Base-by-base conservation (phyloP, 768 basidiomycete genomes). In the Sporobolomyces roseus region DNA sequence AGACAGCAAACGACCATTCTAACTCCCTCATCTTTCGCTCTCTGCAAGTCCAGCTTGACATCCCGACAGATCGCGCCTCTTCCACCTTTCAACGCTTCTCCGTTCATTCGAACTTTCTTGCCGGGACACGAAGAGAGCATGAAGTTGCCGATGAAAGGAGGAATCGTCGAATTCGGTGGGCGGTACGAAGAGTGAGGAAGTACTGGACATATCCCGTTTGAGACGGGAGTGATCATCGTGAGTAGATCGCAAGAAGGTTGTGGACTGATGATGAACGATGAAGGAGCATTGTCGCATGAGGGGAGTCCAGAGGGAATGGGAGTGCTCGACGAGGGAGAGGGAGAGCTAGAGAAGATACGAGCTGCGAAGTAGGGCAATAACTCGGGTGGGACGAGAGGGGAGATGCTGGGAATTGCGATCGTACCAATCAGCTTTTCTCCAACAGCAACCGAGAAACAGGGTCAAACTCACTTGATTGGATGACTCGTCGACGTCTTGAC, bases 71-170 rank as follows among this genome's bases (percentile, higher is more conserved):
- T 88, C 3, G 87, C 86, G 51, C 84, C 84, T 19, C 93, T 83
- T 5, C 93, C 91, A 75, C 85, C 35, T 38, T 30, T 27, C 51
- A 25, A 33, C n/a, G 59, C 55, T 45, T 32, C 60, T 43, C 73
- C 75, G 36, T 66, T 70, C 73, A 82, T 74, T 32, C 81, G 74
- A 17, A 82, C 87, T 83, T 96, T 92, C 79, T 98, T 98, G 6
- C 93, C 93, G 3, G 93, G 93, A 80, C 94, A 97, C 9, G 90
- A 92, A 9, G 89, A 91, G 36, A 97, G 78, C 58, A 88, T 83
- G 27, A 98, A 80, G 78, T 98, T 97, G n/a, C 93, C 93, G 13
- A 94, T 79, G 17, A 75, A 75, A 5, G 45, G 7, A 13, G 45
- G 45, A 41, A n/a, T n/a, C 38, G 38, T 41, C 17, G 38, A 41